Evolutionary conservation across 2,329 filamentous ascomycete genomes (phyloP), one percentile per base, ranked within the genome.

Genomic region (Raffaelea albimanens): DNA sequence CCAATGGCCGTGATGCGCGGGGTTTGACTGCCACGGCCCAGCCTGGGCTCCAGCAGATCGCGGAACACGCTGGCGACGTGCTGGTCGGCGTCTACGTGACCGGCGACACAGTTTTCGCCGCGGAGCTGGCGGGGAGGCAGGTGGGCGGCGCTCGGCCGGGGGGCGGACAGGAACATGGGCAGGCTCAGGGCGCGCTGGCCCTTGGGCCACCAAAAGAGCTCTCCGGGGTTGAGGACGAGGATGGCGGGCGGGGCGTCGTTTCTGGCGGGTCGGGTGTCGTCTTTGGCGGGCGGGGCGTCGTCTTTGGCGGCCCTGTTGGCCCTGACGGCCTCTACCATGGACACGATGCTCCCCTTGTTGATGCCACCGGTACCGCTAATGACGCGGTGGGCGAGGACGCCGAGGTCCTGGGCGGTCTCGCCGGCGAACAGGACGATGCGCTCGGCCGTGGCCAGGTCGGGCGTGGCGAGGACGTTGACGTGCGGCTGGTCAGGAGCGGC

Each of bases 351-450:
- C n/a, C 88, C 89, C 40, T 74, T 70, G 53, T 80, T 69, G 55
- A 95, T 71, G 19, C 85, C 83, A 2, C 83, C 79, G 2, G 69
- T 66, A 0, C 79, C 75, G 49, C 79, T 75, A 36, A 83, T 63
- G 11, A 82, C 70, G 19, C 88, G 79, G 55, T 85, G 82, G 0
- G 87, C 81, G 53, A 90, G 74, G 31, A 91, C 66, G 0, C 87
- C 89, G 0, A 94, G 72, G 46, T 91, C 82, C 57, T 91, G 83
- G 3, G 61, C 61, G 1, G 76, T 68, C 56, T 93, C 83, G 48
- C 87, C 87, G 56, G 95, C 76, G 45, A 95, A 65, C 41, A 95
- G 64, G 20, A 94, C 68, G 16, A 95, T 66, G 38, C 85, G 82
- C 42, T 74, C 70, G 47, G 77, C 76, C 10, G 61, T 62, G 20